Evolutionary conservation across 345 rosid genomes (phyloP), one percentile per base, ranked within the genome.

Genomic region (Punica granatum): DNA sequence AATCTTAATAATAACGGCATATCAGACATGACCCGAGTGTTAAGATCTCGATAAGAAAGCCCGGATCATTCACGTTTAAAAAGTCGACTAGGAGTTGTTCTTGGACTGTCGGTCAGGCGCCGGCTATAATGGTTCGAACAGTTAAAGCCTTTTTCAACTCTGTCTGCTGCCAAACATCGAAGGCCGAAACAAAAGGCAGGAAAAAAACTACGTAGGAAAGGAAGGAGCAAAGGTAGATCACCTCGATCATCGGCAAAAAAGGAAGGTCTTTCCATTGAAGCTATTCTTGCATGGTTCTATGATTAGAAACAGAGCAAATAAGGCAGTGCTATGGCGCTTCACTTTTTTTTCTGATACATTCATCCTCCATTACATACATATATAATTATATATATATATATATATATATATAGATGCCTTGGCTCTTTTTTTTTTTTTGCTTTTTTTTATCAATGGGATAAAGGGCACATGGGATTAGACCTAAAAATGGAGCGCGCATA

Each of bases 321-420:
- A 69, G 71, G 76, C 34, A 81, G 88, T 80, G 86, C 86, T 85
- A 79, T 73, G 59, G 65, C 77, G 80, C 88, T 81, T 84, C 92
- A 79, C 79, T 60, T 79, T 28, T 19, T 28, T 42, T 25, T 19
- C 12, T 67, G 67, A 26, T 33, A 25, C 36, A 12, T 62, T 8
- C 42, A 36, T 18, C 23, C 34, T 13, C 34, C 34, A 56, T 3
- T 32, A 3, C 58, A 42, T 23, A 26, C 37, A 18, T 54, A 30
- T 19, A 26, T 31, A 62, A 59, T 25, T 43, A 58, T 16, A 25
- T 10, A 56, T 18, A 56, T 4, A 15, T 7, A 56, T 56, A 10
- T 13, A 10, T 56, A 56, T 37, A 37, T 37, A 37, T 37, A 37
- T 30, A 54, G 23, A 3, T 3, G 23, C 23, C 3, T 48, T 48